Evolutionary conservation across 1,284 basidiomycete species (phyloP).

Genomic region (Sporisorium scitamineum): DNA sequence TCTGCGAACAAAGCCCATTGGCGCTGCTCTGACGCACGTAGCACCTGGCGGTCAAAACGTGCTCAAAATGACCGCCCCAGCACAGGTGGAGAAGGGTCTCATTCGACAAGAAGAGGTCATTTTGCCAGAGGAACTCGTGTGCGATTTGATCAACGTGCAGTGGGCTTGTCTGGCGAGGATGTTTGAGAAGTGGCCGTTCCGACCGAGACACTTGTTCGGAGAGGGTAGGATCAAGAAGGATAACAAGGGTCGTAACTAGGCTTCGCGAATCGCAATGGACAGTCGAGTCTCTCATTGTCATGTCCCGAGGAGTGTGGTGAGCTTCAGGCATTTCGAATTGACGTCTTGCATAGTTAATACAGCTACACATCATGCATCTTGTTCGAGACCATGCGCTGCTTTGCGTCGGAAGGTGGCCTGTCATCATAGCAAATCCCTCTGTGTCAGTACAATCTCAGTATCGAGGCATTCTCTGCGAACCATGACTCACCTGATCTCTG

Average conservation of each 20-base stretch:
- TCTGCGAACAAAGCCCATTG: conserved; percentile 46
- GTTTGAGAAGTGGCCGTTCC: conserved; percentile 68
- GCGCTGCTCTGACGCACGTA: conserved; percentile 57
- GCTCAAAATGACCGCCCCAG: conserved; percentile 51
- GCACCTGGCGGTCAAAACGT: conserved; percentile 64
- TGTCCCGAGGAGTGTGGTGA: not conserved
- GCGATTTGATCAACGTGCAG: conserved; percentile 58
- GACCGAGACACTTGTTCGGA: conserved; percentile 57
- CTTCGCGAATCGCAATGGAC: not conserved
- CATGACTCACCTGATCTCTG: conserved; percentile 58
- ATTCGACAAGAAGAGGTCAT: conserved; percentile 46
- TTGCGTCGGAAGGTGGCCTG: conserved; percentile 61
- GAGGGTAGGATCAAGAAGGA: conserved; percentile 49
- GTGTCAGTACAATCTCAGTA: not conserved
- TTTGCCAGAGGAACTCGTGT: conserved; percentile 49
- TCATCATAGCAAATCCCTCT: not conserved
- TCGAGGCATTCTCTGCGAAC: conserved; percentile 6
- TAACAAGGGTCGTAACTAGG: conserved; percentile 30
- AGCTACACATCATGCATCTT: conserved; percentile 33
- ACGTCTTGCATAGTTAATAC: not conserved
- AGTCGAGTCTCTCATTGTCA: not conserved
- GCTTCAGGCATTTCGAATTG: not conserved
- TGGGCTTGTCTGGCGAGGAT: conserved; percentile 60
- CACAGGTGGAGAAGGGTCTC: conserved; percentile 38
- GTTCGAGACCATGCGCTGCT: conserved; percentile 61